Percentiles rank a stretch among this genome's conserved stretches.
Evolutionary conservation across 1,284 basidiomycete species (phyloP).

Genomic region (Tylopilus sp.): DNA sequence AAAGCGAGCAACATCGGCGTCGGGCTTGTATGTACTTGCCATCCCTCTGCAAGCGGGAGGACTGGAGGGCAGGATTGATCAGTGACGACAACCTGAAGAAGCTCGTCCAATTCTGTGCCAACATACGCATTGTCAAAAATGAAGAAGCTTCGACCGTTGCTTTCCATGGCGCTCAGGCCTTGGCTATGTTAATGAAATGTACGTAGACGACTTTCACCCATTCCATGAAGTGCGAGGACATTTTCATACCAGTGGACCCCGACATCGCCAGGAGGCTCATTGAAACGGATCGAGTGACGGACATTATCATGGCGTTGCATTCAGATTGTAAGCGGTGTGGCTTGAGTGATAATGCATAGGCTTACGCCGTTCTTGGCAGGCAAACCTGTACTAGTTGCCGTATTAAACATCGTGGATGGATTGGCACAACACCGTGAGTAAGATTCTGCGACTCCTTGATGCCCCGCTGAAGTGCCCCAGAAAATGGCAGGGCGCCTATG

Average conservation of each 20-base stretch:
- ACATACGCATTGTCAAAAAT: slow-evolving; percentile 10
- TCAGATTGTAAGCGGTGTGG: slow-evolving; percentile 27
- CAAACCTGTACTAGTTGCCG: slow-evolving; percentile 32
- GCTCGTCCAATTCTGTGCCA: slow-evolving; percentile 32
- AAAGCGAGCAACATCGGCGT: slow-evolving; percentile 11
- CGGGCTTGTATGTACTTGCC: slow-evolving; percentile 42
- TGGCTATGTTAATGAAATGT: slow-evolving; percentile 38
- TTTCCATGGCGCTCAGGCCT: slow-evolving; percentile 43
- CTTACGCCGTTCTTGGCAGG: slow-evolving; percentile 22
- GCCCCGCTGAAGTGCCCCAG: slow-evolving; percentile 10
- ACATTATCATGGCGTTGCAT: slow-evolving; percentile 28
- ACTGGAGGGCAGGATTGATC: slow-evolving; percentile 28
- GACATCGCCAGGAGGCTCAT: slow-evolving; percentile 25
- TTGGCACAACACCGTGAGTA: slow-evolving; percentile 30
- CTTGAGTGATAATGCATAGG: not conserved
- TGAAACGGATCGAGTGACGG: slow-evolving; percentile 24
- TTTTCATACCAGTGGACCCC: slow-evolving; percentile 24
- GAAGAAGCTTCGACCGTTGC: slow-evolving; percentile 34
- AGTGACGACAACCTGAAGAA: slow-evolving; percentile 31
- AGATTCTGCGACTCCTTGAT: not conserved
- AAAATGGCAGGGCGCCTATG: slow-evolving; percentile 17
- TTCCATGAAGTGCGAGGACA: not conserved
- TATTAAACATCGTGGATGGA: slow-evolving; percentile 31
- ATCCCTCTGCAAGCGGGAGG: slow-evolving; percentile 38
- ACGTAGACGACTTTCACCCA: not conserved